Conservation (phyloP, 2,329 filamentous ascomycete genomes). For the Incumbomyces lentus region DNA sequence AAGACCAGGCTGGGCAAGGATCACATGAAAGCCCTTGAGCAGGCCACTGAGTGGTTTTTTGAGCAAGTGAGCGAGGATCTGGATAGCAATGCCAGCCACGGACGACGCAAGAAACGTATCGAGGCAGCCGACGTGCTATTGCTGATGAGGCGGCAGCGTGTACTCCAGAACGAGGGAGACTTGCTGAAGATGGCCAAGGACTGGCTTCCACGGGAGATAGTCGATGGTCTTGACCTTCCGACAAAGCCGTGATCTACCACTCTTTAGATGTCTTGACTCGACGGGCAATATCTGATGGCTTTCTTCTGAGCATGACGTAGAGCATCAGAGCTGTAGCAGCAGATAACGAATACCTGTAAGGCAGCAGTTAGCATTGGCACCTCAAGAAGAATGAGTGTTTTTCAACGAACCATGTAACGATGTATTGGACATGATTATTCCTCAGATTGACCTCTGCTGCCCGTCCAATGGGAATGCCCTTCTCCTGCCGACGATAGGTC, state of each 20-base stretch:
- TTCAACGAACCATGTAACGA: conserved; percentile 87
- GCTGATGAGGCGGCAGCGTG: conserved; percentile 56
- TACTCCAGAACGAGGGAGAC: conserved; percentile 15
- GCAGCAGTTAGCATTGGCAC: conserved; percentile 14
- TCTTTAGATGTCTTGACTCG: conserved; percentile 67
- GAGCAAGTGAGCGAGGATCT: conserved; percentile 76
- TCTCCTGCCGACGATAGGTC: conserved; percentile 62
- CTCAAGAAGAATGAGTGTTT: too few relatives aligned
- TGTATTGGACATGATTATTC: conserved; percentile 97
- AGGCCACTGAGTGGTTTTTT: conserved; percentile 85
- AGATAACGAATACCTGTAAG: conserved; percentile 68
- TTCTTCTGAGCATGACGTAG: conserved; percentile 88
- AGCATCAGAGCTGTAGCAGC: conserved; percentile 88
- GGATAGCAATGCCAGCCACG: conserved; percentile 68
- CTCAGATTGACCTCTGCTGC: conserved; percentile 81
- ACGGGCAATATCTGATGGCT: conserved; percentile 59
- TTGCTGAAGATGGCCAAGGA: conserved; percentile 56
- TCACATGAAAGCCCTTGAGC: conserved; percentile 61
- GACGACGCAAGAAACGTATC: conserved; percentile 64
- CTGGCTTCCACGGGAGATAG: conserved; percentile 67
- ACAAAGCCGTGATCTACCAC: conserved; percentile 44
- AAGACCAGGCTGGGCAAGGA: conserved; percentile 64
- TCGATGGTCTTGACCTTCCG: conserved; percentile 71
- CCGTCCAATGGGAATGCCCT: conserved; percentile 81
- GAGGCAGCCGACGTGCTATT: conserved; percentile 75